Evolutionary conservation across 257 asterid species (phyloP), one percentile per base, ranked within the genome.

Genomic region (Solanum rostratum): DNA sequence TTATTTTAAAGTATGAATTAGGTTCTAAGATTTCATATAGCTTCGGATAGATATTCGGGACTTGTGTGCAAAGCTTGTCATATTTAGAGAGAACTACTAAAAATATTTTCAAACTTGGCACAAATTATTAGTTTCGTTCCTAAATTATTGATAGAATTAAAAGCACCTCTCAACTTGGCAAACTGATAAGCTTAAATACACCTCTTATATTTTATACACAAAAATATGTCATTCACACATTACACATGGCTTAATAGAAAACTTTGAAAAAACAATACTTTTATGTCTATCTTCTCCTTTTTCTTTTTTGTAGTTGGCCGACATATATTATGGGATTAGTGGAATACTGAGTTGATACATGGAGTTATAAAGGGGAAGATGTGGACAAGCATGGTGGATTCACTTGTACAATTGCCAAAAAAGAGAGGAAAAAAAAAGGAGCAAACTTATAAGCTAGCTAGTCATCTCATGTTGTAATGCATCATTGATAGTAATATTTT

Each of bases 371-470:
- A 65, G 80, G 69, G 79, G 57, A 84, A 79, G 85, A 71, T 78
- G 84, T 16, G 19, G 85, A 88, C 33, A 41, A 84, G 79, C 50
- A 24, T 76, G 45, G 91, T 91, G 91, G 92, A 84, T 83, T 84
- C 85, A 80, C 84, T 78, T 49, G 60, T 85, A 80, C 63, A 59
- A 63, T 41, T n/a, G 41, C 27, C 18, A 13, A 46, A 76, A 84
- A 65, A 29, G 6, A 22, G 1, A 12, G 9, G 24, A 82, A 79
- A 53, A 60, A 27, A 62, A 76, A 62, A 54, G 39, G 81, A 45
- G 45, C 39, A 24, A 79, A 24, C 39, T n/a, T 60, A 45, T 54
- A 78, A 59, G 30, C 45, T 37, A 59, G n/a, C 30, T 37, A 49
- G 82, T 49, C 82, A 69, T 69, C 79, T 69, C 79, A 69, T 69